Evolutionary conservation across 192 early-diverging fungal genomes (phyloP), one percentile per base, ranked within the genome.

Genomic region (Backusella mclennaniae): DNA sequence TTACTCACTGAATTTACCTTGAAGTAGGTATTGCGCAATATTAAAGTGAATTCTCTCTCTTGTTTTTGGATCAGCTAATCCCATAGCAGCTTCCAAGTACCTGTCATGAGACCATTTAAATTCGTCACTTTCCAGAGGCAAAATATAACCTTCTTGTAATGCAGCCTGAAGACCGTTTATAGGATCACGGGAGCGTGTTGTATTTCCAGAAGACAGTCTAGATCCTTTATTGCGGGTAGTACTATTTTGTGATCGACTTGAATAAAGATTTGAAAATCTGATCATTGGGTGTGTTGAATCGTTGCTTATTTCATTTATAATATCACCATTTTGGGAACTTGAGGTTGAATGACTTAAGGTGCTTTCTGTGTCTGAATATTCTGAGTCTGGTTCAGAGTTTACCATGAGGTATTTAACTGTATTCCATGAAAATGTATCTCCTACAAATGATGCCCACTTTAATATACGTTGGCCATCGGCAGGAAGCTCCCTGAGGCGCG

Each of bases 401-500:
- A 70, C 17, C 80, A 81, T 81, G 1, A 81, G 67, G 49, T 77
- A 68, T 14, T 70, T 74, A 17, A 81, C 69, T 35, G 76, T 71
- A 35, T 74, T 67, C 80, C 80, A 81, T 9, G 80, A 81, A 49
- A 81, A 81, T 0, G 69, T 72, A 46, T 81, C 75, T 17, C 80
- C 80, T n/a, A 81, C 75, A 69, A 81, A 81, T 1, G 80, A 77
- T 29, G 80, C 80, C 76, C 76, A 81, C 12, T 77, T 77, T 31
- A 81, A 67, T 63, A 81, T 49, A 7, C 76, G 70, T 66, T 81
- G 80, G 6, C 76, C 69, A 38, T 81, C 80, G 1, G 44, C 7
- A 19, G 80, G 71, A 66, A 81, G 23, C 35, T 81, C 80, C 4
- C 66, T 67, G 44, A 81, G 36, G 0, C 73, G 71, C 26, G 41